Percentiles rank a stretch among this genome's conserved stretches.
Evolutionary conservation across 2,329 filamentous ascomycete species (phyloP).

Genomic region (Exophiala phaeomuriformis): DNA sequence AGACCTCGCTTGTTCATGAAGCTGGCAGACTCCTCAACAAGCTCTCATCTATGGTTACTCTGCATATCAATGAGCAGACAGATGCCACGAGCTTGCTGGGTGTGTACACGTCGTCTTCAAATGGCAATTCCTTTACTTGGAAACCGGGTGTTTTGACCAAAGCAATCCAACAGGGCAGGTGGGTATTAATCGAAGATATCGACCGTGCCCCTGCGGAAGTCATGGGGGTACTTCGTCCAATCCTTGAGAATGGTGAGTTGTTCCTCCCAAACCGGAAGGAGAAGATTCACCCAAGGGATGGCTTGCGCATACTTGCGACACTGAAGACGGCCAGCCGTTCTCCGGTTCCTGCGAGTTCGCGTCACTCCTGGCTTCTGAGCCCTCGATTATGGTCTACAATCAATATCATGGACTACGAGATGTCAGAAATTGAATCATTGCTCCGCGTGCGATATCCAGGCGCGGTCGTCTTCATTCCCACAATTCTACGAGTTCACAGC

Average conservation of each 20-base stretch:
- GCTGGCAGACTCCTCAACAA: conserved; percentile 73
- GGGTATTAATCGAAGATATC: conserved; percentile 95
- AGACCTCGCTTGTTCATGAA: conserved; percentile 78
- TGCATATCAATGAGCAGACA: conserved; percentile 96
- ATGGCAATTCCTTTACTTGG: conserved; percentile 87
- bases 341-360: conserved; percentile 63
- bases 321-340: conserved; percentile 64
- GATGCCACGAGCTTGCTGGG: conserved; percentile 95
- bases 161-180: conserved; percentile 85
- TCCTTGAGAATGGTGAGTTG: conserved; percentile 88
- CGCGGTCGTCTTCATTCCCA: conserved; percentile 51
- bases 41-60: conserved; percentile 74
- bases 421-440: conserved; percentile 66
- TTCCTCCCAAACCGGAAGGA: conserved; percentile 85
- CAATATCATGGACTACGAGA: conserved; percentile 57
- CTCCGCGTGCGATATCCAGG: conserved; percentile 63
- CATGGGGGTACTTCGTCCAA: conserved; percentile 80
- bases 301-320: conserved; percentile 87
- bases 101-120: conserved; percentile 82
- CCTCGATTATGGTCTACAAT: conserved; percentile 73
- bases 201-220: conserved; percentile 93
- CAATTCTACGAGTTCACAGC: conserved; percentile 52
- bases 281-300: conserved; percentile 69
- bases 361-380: conserved; percentile 23
- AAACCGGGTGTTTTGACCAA: conserved; percentile 86